Base-by-base conservation (phyloP, 441 rosid species). In the Brassica balearica region DNA sequence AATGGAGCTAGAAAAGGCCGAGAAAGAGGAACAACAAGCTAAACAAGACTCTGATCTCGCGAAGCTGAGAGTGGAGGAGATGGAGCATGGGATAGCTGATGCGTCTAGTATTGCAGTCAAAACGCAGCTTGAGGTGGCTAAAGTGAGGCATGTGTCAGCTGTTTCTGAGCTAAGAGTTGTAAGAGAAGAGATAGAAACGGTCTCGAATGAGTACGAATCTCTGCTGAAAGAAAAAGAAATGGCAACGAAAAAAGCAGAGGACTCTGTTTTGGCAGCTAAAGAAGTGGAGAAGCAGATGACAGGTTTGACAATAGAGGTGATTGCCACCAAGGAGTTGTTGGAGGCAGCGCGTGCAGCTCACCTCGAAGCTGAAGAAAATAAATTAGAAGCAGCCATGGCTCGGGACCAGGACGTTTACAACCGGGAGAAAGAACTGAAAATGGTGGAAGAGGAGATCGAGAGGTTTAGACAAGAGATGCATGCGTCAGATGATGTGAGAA, bases 21-120 rank as follows among this genome's bases (percentile, higher is more conserved):
- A 86, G 72, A 95, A 89, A 3, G 97, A 95, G 70, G 98, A 92
- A 83, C 88, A 87, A 48, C 97, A 95, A 73, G 98, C 97, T 4
- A 90, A 84, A 78, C 97, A 95, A 81, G 98, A 95, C 77, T 89
- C 97, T 1, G 94, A 91, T 65, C 94, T 95, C 17, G 98, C 59
- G 9, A 53, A 53, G 59, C 59, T 15, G 59, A 14, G 59, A 53
- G 59, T 53, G 59, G 22, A 53, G 10, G 59, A 53, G 17, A 53
- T 53, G 59, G 59, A 53, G 59, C 19, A 53, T 0, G 59, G 22
- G 9, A 53, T 53, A 53, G 59, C 59, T 43, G 59, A 53, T 7
- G 59, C 6, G 22, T 53, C 22, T 6, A 6, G 97, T 72, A 90
- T 92, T 4, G 97, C 96, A 51, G 59, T 7, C 22, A 53, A 53